Conservation (phyloP, 106 monocot species). For the Dioscorea dumetorum region DNA sequence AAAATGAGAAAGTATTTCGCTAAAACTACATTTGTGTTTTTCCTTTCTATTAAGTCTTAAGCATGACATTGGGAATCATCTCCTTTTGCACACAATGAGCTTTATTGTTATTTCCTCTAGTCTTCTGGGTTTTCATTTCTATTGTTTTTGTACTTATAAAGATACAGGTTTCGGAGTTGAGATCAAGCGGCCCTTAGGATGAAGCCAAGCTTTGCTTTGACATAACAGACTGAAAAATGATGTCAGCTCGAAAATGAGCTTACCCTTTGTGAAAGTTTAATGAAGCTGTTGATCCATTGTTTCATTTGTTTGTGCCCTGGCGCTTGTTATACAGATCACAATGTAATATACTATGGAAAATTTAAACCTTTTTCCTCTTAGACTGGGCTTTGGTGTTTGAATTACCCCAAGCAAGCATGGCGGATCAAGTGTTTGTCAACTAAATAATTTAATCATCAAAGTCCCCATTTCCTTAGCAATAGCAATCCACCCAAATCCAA, state of each 20-base stretch:
- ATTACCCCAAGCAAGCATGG: too few species aligned
- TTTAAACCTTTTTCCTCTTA: background rate
- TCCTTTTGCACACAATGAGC: constrained; percentile 56
- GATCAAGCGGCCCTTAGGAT: constrained; percentile 99
- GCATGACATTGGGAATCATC: constrained; percentile 36
- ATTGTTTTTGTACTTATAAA: constrained; percentile 86
- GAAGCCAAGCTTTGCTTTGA: constrained; percentile 99
- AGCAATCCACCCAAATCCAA: too few species aligned
- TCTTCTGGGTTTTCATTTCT: constrained; percentile 63
- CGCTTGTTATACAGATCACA: too few species aligned
- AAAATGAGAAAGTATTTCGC: constrained; percentile 64
- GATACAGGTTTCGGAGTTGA: constrained; percentile 98
- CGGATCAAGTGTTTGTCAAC: too few species aligned
- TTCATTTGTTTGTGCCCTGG: too few species aligned
- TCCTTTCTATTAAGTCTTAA: constrained; percentile 59
- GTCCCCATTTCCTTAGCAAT: too few species aligned
- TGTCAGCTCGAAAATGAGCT: too few species aligned
- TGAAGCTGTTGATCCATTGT: too few species aligned
- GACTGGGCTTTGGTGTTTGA: too few species aligned
- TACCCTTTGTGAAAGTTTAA: background rate
- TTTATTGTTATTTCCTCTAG: constrained; percentile 48
- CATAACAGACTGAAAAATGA: constrained; percentile 63
- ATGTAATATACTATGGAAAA: too few species aligned
- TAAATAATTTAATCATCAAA: too few species aligned
- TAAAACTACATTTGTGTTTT: constrained; percentile 46